Evolutionary conservation across 2,329 filamentous ascomycete species (phyloP), one percentile per base, ranked within the genome.

Genomic region (Xylaria sp.): DNA sequence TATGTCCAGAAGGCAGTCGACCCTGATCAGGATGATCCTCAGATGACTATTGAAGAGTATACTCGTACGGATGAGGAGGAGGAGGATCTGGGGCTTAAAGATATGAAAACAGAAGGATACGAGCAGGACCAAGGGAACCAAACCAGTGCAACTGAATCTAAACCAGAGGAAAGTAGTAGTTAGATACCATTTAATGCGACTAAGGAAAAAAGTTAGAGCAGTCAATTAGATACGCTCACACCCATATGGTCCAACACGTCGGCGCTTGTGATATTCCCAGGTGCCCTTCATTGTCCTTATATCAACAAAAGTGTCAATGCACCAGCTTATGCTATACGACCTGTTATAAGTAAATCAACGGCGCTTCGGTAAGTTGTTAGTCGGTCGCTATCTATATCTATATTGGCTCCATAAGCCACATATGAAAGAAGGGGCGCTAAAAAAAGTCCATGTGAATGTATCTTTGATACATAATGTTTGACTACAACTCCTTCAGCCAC

Each of bases 81-180:
- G 82, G 96, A 99, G 77, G 93, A 98, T 68, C 84, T 99, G 12
- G 96, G 96, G 0, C 83, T 99, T 72, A 90, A 85, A 68, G 96
- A 99, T 78, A 99, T 99, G 90, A 96, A 95, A 86, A 90, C 90
- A 0, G 94, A 98, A 80, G 90, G 90, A 0, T 98, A 99, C 77
- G 91, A 91, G 79, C 84, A 89, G 62, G 86, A 89, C 12, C 55
- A 67, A 20, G 57, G 62, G 6, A 71, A 72, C 15, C 58, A 61
- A 41, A 39, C 23, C 8, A 46, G 55, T 13, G 57, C 28, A 25
- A 49, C 48, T 9, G 66, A 57, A 61, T 55, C 55, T 39, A 56
- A 62, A 43, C 23, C 43, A 1, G 28, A 36, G 36, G 51, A 25
- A 1, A 20, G 23, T n/a, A 48, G 25, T 58, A 46, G 51, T 52